Conservation (phyloP, 768 basidiomycete species). For the Rhizopogon roseolus region DNA sequence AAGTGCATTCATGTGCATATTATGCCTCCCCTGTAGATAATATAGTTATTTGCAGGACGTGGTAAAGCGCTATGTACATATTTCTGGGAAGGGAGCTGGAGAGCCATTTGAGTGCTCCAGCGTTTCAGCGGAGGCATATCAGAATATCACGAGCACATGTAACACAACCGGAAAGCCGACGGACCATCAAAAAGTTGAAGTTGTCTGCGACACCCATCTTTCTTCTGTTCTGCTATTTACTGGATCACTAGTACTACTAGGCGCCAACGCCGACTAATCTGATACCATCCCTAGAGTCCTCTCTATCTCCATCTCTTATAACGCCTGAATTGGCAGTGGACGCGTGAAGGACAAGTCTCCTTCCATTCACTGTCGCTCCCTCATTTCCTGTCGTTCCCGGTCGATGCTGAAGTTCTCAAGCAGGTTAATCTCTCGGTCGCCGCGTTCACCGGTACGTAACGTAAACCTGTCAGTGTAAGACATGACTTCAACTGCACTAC, state of each 20-base stretch:
- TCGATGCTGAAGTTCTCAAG: constrained; percentile 17
- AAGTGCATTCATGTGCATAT: neutral
- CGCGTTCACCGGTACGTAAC: constrained; percentile 11
- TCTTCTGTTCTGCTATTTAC: neutral
- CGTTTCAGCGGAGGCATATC: neutral
- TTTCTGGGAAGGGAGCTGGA: neutral
- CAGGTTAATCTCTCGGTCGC: constrained; percentile 11
- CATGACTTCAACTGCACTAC: neutral
- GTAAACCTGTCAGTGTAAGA: neutral
- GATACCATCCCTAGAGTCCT: constrained; percentile 3
- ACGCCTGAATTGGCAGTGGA: constrained; percentile 2
- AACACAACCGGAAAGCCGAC: constrained; percentile 6
- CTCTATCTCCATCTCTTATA: constrained; percentile 13
- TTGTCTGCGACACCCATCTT: neutral
- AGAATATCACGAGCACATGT: constrained; percentile 1
- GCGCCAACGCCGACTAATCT: neutral
- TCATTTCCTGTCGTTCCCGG: neutral
- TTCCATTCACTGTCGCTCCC: constrained; percentile 3
- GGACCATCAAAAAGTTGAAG: neutral
- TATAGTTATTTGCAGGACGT: neutral
- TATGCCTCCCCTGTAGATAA: neutral
- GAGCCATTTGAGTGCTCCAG: neutral
- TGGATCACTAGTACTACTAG: neutral
- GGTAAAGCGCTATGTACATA: neutral
- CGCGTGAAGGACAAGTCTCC: constrained; percentile 2